These are phyloP conservation scores for Chenopodium berlandieri DNA, from an alignment of 148 eudicot species.

Conservation along the genomic window DNA sequence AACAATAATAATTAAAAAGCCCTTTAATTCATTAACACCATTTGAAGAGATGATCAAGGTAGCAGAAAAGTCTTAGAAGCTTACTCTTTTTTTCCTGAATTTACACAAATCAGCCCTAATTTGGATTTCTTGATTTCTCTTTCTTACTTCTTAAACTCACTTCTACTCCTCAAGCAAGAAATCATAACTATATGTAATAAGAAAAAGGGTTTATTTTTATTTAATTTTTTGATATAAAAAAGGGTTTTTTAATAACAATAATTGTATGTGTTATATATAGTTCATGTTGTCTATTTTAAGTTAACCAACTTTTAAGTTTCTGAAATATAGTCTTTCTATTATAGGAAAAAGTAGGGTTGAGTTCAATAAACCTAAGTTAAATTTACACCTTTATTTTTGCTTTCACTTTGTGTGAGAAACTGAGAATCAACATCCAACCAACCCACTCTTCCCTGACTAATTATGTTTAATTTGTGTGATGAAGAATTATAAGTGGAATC, in stretches of 20 bases:
- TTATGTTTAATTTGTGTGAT: background rate
- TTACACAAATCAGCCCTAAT: constrained; percentile 12
- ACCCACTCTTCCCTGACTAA: background rate
- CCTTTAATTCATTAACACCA: background rate
- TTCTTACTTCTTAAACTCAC: constrained; percentile 18
- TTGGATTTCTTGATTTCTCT: constrained; percentile 1
- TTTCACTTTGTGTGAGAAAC: constrained; percentile 6
- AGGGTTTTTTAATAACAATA: background rate
- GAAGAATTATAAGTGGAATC: constrained; percentile 3
- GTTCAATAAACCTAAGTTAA: constrained; percentile 23
- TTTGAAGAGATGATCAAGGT: constrained; percentile 27
- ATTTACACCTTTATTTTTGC: constrained; percentile 11
- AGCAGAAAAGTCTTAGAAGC: constrained; percentile 20
- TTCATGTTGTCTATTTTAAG: constrained; percentile 10
- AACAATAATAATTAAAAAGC: constrained; percentile 4
- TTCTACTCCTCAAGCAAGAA: constrained; percentile 16
- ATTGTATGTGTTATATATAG: constrained; percentile 1
- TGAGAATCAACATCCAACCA: background rate
- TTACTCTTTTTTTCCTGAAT: constrained; percentile 14
- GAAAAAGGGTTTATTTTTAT: background rate
- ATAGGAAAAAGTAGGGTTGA: constrained; percentile 20
- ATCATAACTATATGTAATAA: constrained; percentile 7
- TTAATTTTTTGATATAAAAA: background rate
- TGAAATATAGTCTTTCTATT: constrained; percentile 32
- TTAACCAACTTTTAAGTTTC: constrained; percentile 26